A percentile compares a stretch with the other conserved stretches of the same genome.
Conservation (phyloP, 176 grass and related monocot species). For the Triticum timopheevii region DNA sequence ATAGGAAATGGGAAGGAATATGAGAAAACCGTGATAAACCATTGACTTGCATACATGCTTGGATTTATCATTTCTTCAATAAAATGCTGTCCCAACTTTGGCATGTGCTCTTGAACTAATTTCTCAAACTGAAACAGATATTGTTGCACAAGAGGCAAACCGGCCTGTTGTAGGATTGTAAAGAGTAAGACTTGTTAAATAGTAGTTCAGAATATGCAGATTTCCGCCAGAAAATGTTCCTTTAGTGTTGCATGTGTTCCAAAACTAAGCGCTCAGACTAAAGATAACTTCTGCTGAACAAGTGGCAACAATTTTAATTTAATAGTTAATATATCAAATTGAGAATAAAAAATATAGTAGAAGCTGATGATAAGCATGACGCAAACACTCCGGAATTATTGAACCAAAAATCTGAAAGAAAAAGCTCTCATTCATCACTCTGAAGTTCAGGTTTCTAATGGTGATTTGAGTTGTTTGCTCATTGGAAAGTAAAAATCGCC, state of each 20-base stretch:
- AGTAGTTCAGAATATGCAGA: conserved; percentile 7
- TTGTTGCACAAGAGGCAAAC: conserved; percentile 84
- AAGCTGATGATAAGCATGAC: conserved; percentile 4
- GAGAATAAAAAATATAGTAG: background rate
- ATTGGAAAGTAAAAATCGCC: background rate
- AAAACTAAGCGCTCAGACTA: conserved; percentile 7
- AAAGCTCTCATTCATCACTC: background rate
- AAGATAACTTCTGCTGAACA: background rate
- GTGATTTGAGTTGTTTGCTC: conserved; percentile 1
- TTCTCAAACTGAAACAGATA: conserved; percentile 89
- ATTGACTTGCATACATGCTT: conserved; percentile 98
- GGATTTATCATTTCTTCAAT: conserved; percentile 92
- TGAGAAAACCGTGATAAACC: conserved; percentile 97
- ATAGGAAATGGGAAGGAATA: conserved; percentile 91
- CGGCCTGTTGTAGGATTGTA: conserved; percentile 57
- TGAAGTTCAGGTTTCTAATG: conserved; percentile 3
- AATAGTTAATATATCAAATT: background rate
- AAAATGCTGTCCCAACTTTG: conserved; percentile 88
- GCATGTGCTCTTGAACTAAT: conserved; percentile 79
- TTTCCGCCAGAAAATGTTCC: background rate
- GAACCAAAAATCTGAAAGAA: background rate
- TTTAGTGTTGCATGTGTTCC: background rate
- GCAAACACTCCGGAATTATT: background rate
- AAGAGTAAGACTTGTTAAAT: conserved; percentile 29
- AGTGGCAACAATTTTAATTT: background rate